phyloP scores from a whole-genome alignment of 208 protist species.

The Wallacemonas collosoma region DNA sequence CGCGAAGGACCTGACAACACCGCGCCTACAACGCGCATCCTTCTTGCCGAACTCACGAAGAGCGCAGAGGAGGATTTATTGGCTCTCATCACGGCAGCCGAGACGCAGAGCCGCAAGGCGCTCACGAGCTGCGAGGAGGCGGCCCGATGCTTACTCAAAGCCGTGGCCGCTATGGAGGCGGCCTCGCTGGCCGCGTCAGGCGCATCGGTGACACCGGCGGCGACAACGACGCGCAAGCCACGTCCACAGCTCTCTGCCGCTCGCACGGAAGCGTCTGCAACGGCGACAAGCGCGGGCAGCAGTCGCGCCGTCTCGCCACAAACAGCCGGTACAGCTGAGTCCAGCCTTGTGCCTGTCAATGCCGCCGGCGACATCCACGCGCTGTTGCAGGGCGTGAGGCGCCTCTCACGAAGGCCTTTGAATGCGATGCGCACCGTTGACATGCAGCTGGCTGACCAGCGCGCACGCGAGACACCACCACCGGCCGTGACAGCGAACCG shows the following conservation, averaged over 20 bases:
- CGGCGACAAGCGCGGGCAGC: background rate
- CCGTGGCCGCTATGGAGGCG: background rate
- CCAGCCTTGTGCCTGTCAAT: background rate
- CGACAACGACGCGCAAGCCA: background rate
- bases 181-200: background rate
- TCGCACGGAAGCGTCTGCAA: background rate
- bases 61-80: background rate
- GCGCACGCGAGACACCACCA: conserved; percentile 12
- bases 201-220: background rate
- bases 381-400: background rate
- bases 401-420: background rate
- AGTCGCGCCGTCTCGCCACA: background rate
- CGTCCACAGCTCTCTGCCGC: background rate
- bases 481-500: background rate
- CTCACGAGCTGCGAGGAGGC: conserved; percentile 22
- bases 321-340: background rate
- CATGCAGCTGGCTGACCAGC: conserved; percentile 16
- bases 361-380: background rate
- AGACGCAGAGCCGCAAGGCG: conserved; percentile 12
- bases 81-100: conserved; percentile 6
- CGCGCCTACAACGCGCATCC: background rate
- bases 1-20: background rate
- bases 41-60: background rate
- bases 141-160: conserved; percentile 20
- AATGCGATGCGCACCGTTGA: background rate